Evolutionary conservation across 1,284 basidiomycete species (phyloP).

Genomic region (Marasmius fiardii): DNA sequence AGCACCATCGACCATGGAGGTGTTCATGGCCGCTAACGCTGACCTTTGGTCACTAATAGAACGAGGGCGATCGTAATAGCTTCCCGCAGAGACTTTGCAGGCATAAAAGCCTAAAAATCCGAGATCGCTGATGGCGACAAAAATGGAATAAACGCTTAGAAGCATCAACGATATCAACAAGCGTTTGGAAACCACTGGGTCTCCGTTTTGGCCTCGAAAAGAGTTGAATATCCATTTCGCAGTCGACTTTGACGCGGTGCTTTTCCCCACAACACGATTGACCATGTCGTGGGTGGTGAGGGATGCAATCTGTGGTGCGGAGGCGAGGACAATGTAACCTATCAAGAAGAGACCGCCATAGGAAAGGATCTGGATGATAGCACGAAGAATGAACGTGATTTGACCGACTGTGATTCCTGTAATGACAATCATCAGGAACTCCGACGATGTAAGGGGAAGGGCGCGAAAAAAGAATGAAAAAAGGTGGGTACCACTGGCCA

Average conservation of each 20-base stretch:
- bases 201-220: conserved; percentile 11
- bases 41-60: background rate
- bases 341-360: conserved; percentile 19
- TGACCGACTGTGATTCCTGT: conserved; percentile 18
- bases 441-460: background rate
- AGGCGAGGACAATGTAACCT: conserved; percentile 18
- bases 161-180: background rate
- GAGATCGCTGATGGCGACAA: conserved; percentile 3
- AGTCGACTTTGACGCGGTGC: conserved; percentile 12
- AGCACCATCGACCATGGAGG: conserved; percentile 14
- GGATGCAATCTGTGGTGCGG: conserved; percentile 18
- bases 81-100: conserved; percentile 2
- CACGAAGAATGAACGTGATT: conserved; percentile 21
- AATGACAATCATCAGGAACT: conserved; percentile 7
- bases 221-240: conserved; percentile 18
- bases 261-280: conserved; percentile 18
- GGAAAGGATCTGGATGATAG: conserved; percentile 19
- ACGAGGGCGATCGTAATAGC: conserved; percentile 1
- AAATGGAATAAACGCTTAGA: background rate
- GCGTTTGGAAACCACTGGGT: background rate
- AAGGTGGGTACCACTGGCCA: background rate
- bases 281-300: conserved; percentile 21
- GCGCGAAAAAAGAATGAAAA: background rate
- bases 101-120: conserved; percentile 6
- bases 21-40: conserved; percentile 8